Base-by-base conservation (phyloP, 306 rosid genomes). In the Rosa persica region DNA sequence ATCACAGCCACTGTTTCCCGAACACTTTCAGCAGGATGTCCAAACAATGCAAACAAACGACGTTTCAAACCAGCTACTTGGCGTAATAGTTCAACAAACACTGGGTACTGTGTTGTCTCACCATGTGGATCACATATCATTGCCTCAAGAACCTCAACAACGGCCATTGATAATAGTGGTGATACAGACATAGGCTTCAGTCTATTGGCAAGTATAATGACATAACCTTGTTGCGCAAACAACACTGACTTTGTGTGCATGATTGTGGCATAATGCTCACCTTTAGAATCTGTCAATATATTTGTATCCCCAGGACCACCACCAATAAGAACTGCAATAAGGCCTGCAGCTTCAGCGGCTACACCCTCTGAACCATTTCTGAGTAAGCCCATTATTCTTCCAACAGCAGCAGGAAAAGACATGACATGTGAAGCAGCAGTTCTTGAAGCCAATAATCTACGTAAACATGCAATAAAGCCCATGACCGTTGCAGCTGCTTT, bases 381-480 rank as follows among this genome's bases (percentile, higher is more conserved):
- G 73, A 96, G 97, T 84, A 96, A 88, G 73, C 98, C 99, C 98
- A 96, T 93, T 83, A 96, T 85, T 86, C 99, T 89, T 83, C 98
- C 98, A 79, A 96, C 99, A 85, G 99, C 99, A 73, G 99, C 99
- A 16, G 98, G 99, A 90, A 93, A 96, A 74, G 99, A 91, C 98
- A 90, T 89, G 79, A 96, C 96, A 81, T 91, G 99, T 54, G 98
- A 93, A 67, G 98, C 89, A 51, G 99, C 99, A 85, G 87, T 93
- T 86, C 88, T 89, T 82, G 99, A 96, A 68, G 97, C 89, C 78
- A 96, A 89, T 57, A 96, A 85, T 88, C 99, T 90, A 51, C 89
- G 99, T 82, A 96, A 84, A 84, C 99, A 96, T 78, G 92, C 90
- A 82, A 93, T 81, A 73, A 96, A 96, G 72, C 99, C 99, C 92